Evolutionary conservation across 1,284 basidiomycete species (phyloP), one percentile per base, ranked within the genome.

Genomic region (Fistulina hepatica): DNA sequence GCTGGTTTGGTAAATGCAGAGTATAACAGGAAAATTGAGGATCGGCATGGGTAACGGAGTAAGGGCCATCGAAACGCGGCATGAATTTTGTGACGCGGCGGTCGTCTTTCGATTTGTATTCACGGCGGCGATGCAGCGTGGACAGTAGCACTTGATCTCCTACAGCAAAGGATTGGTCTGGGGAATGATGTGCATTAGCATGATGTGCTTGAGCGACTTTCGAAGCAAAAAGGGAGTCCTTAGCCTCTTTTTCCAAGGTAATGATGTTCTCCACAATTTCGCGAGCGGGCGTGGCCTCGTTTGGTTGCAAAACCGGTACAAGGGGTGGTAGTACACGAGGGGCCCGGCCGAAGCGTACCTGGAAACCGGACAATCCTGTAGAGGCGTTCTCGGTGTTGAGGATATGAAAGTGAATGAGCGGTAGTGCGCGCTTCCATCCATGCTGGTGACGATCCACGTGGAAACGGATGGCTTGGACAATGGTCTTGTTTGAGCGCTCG

Each of bases 341-440:
- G 0, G 42, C 27, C 2, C 44, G 39, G 1, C 44, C 44, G 2
- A 23, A 30, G 0, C 15, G 12, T 0, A 46, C 26, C 24, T 47
- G 33, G 26, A 47, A 47, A 4, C 19, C 21, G 7, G 44, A 39
- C 12, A 28, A 37, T 2, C 46, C 44, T 2, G 46, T 48, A 0
- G 42, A 46, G 0, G 16, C 15, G 15, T 48, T 46, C 6, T 40
- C 17, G 1, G 47, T 39, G 17, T 47, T 47, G 43, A 45, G 42
- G 1, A 47, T 39, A 13, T 43, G 16, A 21, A 47, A 47, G 1
- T 41, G 37, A 4, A 48, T 35, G 2, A 33, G 33, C 0, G 62
- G 60, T 0, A 69, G 48, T 1, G 52, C 48, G 0, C 34, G 13
- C 0, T 47, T 44, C 67, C 67, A 71, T 8, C 66, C 54, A n/a